Evolutionary conservation across 2,329 filamentous ascomycete genomes (phyloP), one percentile per base, ranked within the genome.

Genomic region (Sarocladium strictum): DNA sequence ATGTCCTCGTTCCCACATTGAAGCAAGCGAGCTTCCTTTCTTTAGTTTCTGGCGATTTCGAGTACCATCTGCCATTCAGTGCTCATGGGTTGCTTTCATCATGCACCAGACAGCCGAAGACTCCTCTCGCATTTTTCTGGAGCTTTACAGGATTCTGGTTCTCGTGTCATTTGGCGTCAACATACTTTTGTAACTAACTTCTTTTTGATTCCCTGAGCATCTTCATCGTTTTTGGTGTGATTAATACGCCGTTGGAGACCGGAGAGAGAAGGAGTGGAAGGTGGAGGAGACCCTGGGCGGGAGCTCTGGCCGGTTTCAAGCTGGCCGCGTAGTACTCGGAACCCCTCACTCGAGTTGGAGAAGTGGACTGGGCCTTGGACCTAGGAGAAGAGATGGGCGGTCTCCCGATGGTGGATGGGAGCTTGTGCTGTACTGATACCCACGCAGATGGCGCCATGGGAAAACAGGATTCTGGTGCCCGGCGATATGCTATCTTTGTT

Each of bases 21-120:
- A 40, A 53, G 50, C 50, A 40, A 40, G 50, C 50, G 50, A 53
- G 50, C 50, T 53, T 53, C 50, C 23, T 26, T 53, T 40, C 33
- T n/a, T 15, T 29, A 6, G 3, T 35, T 51, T 15, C 3, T 10
- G 23, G 14, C 17, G n/a, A n/a, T 4, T 33, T 21, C 17, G 6
- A 9, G 27, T 49, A 3, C 14, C 26, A n/a, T 40, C 17, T 40
- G 17, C 37, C 37, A 6, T n/a, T 19, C 7, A 40, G 29, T 12
- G 29, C 29, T 12, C 29, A 32, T 12, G 29, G 29, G 29, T 12
- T 32, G 29, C 12, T 12, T 32, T 12, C 35, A 7, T 38, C 35
- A 38, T 6, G 9, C 6, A 38, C 5, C 35, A n/a, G 35, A 38
- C 15, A 15, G 6, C 35, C 35, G 35, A 19, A 19, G 17, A 38